Base-by-base conservation (phyloP, 73 alveolate genomes). In the Uronychia setigera region DNA sequence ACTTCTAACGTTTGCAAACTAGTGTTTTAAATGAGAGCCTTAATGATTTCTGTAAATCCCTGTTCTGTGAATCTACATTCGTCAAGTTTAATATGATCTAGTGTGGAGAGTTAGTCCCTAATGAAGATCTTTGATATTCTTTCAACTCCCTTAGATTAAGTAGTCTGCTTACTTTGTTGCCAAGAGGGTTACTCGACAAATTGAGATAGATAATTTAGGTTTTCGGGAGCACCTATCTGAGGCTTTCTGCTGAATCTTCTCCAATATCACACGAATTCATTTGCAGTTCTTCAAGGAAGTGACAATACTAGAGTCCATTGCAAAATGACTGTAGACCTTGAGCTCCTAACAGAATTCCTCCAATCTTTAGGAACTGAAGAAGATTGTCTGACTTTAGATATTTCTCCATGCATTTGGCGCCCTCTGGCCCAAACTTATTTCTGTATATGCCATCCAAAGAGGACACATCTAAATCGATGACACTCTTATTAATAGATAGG, bases 371-470 rank as follows among this genome's bases (percentile, higher is more conserved):
- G 26, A 81, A 28, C 5, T 31, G 31, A 32, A 81, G 35, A n/a
- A 32, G n/a, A 25, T 81, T 81, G 75, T 81, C 75, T 11, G n/a
- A 29, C 0, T 26, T 13, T 9, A 81, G 32, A 30, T 59, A 1
- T 60, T 81, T 60, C n/a, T 79, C 60, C 30, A 81, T 33, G 28
- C 29, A 0, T 32, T 60, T 81, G 26, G 82, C 81, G 26, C 88
- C 88, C 5, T 32, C 57, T 31, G 32, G 81, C 1, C 88, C 82
- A 29, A 81, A 59, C 9, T 9, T 5, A 60, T 81, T 81, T 1
- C 80, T 33, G 57, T 81, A 80, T 0, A 81, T 26, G 33, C 88
- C 88, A 19, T 81, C 88, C 60, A 30, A 46, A 26, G 81, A 59
- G 33, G 33, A 60, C 26, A 81, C 9, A 26, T 59, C 33, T 29